phyloP scores from a whole-genome alignment of 176 grass and related monocot species.

The Triticum dicoccoides region DNA sequence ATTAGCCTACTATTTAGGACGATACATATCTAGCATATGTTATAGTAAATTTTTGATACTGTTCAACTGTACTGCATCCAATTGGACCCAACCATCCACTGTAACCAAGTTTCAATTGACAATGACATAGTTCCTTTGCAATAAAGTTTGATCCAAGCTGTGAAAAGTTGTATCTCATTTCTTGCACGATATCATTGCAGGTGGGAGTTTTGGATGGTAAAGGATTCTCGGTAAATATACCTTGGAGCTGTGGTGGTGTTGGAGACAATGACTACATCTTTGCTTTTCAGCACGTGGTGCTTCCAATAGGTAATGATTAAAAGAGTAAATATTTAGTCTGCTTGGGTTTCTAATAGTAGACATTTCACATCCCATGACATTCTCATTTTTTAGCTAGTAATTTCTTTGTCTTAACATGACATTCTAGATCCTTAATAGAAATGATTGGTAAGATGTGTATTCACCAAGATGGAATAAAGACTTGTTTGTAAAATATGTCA shows the following conservation, averaged over 20 bases:
- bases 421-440: conserved; percentile 28
- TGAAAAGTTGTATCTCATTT: conserved; percentile 26
- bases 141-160: conserved; percentile 22
- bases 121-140: neutral
- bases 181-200: conserved; percentile 36
- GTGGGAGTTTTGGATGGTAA: conserved; percentile 69
- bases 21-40: neutral
- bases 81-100: neutral
- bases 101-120: neutral
- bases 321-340: neutral
- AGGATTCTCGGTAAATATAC: conserved; percentile 96
- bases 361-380: neutral
- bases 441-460: neutral
- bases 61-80: neutral
- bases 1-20: neutral
- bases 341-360: neutral
- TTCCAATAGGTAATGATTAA: conserved; percentile 75
- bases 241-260: conserved; percentile 89
- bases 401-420: neutral
- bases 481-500: neutral
- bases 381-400: neutral
- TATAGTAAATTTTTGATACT: conserved; percentile 7
- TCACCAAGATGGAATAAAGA: neutral
- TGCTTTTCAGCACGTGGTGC: conserved; percentile 82
- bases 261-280: conserved; percentile 93